Base-by-base conservation (phyloP, 768 basidiomycete genomes). In the Cystobasidium onofrii region DNA sequence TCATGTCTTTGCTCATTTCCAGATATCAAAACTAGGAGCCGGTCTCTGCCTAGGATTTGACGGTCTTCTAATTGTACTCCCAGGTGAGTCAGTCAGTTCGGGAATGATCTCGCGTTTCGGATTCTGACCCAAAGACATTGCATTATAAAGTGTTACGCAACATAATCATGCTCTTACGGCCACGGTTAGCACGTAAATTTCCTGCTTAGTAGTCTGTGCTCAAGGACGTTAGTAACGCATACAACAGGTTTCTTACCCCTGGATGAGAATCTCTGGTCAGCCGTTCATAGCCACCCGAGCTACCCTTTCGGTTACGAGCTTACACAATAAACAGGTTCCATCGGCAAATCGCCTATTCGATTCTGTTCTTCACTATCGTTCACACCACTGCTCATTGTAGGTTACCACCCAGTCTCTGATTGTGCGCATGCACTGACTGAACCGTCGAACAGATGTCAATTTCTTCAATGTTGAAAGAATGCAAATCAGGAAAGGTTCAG, bases 211-310 rank as follows among this genome's bases (percentile, higher is more conserved):
- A 9, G 20, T 23, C 17, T 4, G 61, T n/a, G 10, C 54, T 55
- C 62, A 17, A 23, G 33, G 15, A 63, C 61, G 25, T 20, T 10
- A 17, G 4, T 69, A 17, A 43, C 23, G 63, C 27, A 10, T 7
- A 12, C 34, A 9, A 6, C 27, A 60, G 62, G 89, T 86, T 82
- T 90, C 71, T 88, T 95, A 84, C 92, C 92, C 18, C 89, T 90
- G 73, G 93, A 97, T 81, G 92, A 95, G 83, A 91, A 91, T 77
- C 89, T 95, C 79, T 94, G 92, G 93, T 92, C 90, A 57, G 75
- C 50, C n/a, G 3, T 18, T 15, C 27, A 20, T 63, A 41, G 15
- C 4, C 20, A 23, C 3, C 64, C 43, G 41, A n/a, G n/a, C n/a
- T n/a, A n/a, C 20, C 57, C 18, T 52, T 41, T 31, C 7, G 9